Percentiles rank a stretch among this genome's conserved stretches.
phyloP scores from a whole-genome alignment of 768 basidiomycete genomes.

The Suillus decipiens region DNA sequence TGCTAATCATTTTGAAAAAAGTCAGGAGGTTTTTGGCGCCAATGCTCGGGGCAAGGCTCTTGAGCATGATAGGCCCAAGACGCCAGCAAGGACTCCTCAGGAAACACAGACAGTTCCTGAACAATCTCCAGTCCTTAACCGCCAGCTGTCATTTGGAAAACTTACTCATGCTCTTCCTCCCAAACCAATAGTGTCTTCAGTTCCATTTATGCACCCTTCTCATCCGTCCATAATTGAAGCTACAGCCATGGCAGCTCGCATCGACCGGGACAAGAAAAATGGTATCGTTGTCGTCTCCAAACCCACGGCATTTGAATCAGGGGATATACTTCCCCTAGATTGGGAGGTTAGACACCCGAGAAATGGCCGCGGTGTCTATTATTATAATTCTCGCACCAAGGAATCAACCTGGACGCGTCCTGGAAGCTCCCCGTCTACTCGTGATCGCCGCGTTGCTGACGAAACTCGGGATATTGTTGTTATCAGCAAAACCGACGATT shows the following conservation, averaged over 20 bases:
- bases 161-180: conserved; percentile 70
- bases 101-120: conserved; percentile 17
- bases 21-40: conserved; percentile 18
- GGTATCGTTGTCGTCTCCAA: conserved; percentile 26
- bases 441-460: conserved; percentile 25
- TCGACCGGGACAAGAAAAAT: conserved; percentile 46
- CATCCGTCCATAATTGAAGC: conserved; percentile 61
- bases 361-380: conserved; percentile 51
- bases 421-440: conserved; percentile 31
- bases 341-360: conserved; percentile 63
- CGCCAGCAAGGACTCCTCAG: conserved; percentile 14
- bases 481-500: conserved; percentile 25
- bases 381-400: conserved; percentile 57
- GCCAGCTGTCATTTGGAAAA: conserved; percentile 35
- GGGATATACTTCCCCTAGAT: conserved; percentile 48
- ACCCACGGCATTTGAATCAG: conserved; percentile 27
- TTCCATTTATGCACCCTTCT: conserved; percentile 56
- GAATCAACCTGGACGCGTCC: conserved; percentile 62
- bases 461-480: conserved; percentile 28
- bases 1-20: conserved; percentile 14
- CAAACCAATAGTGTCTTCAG: conserved; percentile 56
- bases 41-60: conserved; percentile 9
- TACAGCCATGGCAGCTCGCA: conserved; percentile 56
- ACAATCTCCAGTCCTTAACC: conserved; percentile 27
- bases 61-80: conserved; percentile 16